phyloP scores from a whole-genome alignment of 78 protist genomes.

The Pelomyxa schiedti region DNA sequence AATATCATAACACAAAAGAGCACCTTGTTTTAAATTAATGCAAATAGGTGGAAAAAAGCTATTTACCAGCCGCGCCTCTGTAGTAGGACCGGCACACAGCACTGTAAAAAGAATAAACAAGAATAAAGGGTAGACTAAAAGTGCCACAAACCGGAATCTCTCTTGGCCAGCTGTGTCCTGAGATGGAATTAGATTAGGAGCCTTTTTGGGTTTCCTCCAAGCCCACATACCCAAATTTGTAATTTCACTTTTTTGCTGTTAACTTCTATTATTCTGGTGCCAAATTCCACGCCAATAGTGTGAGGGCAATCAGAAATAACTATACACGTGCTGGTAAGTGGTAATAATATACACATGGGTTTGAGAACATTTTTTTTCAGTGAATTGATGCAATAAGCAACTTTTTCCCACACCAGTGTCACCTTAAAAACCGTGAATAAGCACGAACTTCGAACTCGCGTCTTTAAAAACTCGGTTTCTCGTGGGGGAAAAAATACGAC shows the following conservation, averaged over 20 bases:
- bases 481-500: neutral
- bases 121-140: neutral
- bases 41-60: constrained; percentile 57
- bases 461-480: neutral
- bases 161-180: constrained; percentile 32
- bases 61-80: constrained; percentile 60
- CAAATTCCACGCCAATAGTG: constrained; percentile 74
- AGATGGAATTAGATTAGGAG: neutral
- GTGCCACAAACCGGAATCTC: constrained; percentile 10
- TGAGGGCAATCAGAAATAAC: constrained; percentile 23
- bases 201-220: neutral
- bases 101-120: constrained; percentile 3
- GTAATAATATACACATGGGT: constrained; percentile 3
- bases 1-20: too few species aligned
- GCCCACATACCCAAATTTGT: constrained; percentile 53
- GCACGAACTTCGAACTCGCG: neutral
- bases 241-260: constrained; percentile 17
- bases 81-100: constrained; percentile 44
- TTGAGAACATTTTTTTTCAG: constrained; percentile 44
- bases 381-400: constrained; percentile 57
- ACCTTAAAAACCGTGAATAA: constrained; percentile 13
- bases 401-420: constrained; percentile 70
- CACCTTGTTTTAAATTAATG: too few species aligned
- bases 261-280: constrained; percentile 32
- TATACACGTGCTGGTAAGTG: neutral